Percentiles rank a stretch among this genome's conserved stretches.
Conservation (phyloP, 192 early-diverging fungal species). For the Spinellus fusiger region DNA sequence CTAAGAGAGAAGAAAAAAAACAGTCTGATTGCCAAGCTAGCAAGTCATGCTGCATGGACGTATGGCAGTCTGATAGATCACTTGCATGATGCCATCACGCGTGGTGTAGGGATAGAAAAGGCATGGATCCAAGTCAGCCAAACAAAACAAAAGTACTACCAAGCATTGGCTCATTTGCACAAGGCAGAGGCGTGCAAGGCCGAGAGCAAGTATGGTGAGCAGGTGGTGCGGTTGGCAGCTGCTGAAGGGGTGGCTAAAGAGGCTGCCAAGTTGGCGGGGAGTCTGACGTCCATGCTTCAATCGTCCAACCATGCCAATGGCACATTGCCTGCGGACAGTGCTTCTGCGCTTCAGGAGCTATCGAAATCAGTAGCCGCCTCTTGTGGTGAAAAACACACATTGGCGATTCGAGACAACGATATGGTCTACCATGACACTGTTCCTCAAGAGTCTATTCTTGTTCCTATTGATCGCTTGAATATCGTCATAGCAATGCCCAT, state of each 20-base stretch:
- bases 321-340: constrained; percentile 57
- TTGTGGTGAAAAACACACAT: constrained; percentile 64
- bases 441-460: constrained; percentile 70
- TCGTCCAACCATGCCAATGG: constrained; percentile 49
- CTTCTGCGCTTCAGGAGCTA: constrained; percentile 67
- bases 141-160: constrained; percentile 86
- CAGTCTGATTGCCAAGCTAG: constrained; percentile 84
- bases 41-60: constrained; percentile 67
- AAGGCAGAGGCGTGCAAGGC: constrained; percentile 65
- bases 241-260: constrained; percentile 86
- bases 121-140: constrained; percentile 80
- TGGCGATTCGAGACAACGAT: constrained; percentile 87
- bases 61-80: constrained; percentile 76
- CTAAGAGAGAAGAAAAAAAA: constrained; percentile 85
- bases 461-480: constrained; percentile 78
- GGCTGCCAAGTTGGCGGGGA: constrained; percentile 67
- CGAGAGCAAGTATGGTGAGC: constrained; percentile 81
- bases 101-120: constrained; percentile 61
- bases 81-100: constrained; percentile 56
- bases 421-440: constrained; percentile 89
- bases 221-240: constrained; percentile 67
- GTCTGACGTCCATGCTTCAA: constrained; percentile 45
- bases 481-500: constrained; percentile 77
- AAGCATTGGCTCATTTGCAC: constrained; percentile 84
- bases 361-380: constrained; percentile 58